These are phyloP conservation scores for Schwanniomyces etchellsii DNA, from an alignment of 1,139 yeast species.

Conservation along the genomic window DNA sequence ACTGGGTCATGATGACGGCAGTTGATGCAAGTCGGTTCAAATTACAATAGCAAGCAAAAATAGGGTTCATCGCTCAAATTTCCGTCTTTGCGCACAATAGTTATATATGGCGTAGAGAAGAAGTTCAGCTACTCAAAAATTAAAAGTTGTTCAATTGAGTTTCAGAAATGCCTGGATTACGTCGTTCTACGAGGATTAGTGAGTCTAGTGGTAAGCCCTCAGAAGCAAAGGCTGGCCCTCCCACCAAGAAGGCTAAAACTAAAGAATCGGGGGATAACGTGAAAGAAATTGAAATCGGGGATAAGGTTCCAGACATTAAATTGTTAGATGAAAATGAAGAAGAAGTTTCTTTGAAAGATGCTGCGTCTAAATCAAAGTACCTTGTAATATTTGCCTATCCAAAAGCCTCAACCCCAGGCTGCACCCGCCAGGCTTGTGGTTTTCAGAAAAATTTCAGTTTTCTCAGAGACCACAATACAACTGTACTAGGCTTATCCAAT, in stretches of 20 bases:
- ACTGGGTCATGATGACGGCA: too few relatives aligned
- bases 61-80: too few relatives aligned
- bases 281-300: conserved; percentile 53
- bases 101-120: too few relatives aligned
- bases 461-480: conserved; percentile 44
- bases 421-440: conserved; percentile 90
- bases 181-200: conserved; percentile 48
- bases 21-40: too few relatives aligned
- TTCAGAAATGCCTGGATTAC: conserved; percentile 44
- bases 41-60: too few relatives aligned
- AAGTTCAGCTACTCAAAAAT: too few relatives aligned
- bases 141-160: too few relatives aligned
- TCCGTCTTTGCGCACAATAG: too few relatives aligned
- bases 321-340: conserved; percentile 66
- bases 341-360: conserved; percentile 44
- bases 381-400: conserved; percentile 79
- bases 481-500: conserved; percentile 65
- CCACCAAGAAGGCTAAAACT: conserved; percentile 6
- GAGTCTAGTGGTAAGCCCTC: conserved; percentile 9
- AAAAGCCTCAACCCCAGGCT: conserved; percentile 91
- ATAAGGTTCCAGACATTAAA: conserved; percentile 58
- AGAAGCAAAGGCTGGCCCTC: conserved; percentile 7
- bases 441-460: conserved; percentile 63
- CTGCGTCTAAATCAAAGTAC: conserved; percentile 43
- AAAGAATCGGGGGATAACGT: conserved; percentile 3